Evolutionary conservation across 805 yeast species (phyloP).

Genomic region (Cyberlindnera euphorbiae): DNA sequence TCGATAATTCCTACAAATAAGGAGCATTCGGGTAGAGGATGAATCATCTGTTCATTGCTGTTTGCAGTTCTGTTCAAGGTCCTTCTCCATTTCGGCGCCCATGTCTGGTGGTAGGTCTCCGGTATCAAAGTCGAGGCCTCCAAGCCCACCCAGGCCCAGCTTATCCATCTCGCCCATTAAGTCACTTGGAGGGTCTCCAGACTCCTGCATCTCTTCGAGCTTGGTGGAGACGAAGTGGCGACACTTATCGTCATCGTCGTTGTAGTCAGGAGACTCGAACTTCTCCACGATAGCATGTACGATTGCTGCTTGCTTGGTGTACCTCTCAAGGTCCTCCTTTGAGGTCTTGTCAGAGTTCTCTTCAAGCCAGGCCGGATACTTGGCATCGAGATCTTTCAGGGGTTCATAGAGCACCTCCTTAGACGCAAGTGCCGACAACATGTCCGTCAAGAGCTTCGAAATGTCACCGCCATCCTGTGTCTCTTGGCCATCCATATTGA

Average conservation of each 20-base stretch:
- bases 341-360: slow-evolving; percentile 40
- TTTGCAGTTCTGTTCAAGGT: slow-evolving; percentile 50
- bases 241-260: slow-evolving; percentile 38
- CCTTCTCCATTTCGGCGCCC: slow-evolving; percentile 23
- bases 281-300: slow-evolving; percentile 56
- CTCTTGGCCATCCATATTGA: slow-evolving; percentile 39
- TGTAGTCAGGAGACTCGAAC: slow-evolving; percentile 63
- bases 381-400: slow-evolving; percentile 68
- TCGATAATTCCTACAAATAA: too few species aligned
- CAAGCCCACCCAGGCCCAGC: slow-evolving; percentile 22
- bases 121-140: slow-evolving; percentile 42
- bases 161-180: slow-evolving; percentile 53
- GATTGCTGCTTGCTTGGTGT: slow-evolving; percentile 55
- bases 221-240: slow-evolving; percentile 50
- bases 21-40: too few species aligned
- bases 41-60: slow-evolving; percentile 19
- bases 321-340: slow-evolving; percentile 45
- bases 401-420: slow-evolving; percentile 88
- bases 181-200: slow-evolving; percentile 80
- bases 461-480: slow-evolving; percentile 43
- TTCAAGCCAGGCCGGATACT: slow-evolving; percentile 67
- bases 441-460: slow-evolving; percentile 58
- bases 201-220: slow-evolving; percentile 64
- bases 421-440: slow-evolving; percentile 77
- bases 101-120: slow-evolving; percentile 42